phyloP scores from a whole-genome alignment of 2,329 filamentous ascomycete genomes.

The Aureobasidium uvarum region DNA sequence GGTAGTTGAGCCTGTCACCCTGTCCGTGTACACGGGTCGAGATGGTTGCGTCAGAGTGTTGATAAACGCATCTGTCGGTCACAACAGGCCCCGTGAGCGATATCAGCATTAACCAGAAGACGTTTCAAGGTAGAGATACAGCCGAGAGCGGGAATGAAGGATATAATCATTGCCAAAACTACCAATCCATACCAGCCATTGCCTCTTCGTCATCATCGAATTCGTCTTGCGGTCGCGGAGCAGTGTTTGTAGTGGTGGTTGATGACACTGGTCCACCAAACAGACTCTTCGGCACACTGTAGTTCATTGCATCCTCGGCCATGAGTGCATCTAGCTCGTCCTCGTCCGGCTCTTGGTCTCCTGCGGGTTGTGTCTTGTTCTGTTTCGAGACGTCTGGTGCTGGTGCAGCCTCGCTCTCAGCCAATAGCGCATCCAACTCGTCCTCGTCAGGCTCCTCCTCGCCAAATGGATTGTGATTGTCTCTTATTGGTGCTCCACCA shows the following conservation, averaged over 20 bases:
- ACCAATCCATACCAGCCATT: constrained; percentile 52
- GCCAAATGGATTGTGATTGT: constrained; percentile 28
- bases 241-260: constrained; percentile 7
- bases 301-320: constrained; percentile 40
- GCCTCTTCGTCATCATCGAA: constrained; percentile 66
- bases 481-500: not conserved
- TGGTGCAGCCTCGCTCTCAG: constrained; percentile 38
- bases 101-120: too few relatives aligned
- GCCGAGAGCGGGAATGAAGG: not conserved
- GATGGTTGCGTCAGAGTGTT: too few relatives aligned
- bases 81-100: too few relatives aligned
- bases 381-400: constrained; percentile 1
- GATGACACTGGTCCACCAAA: constrained; percentile 18
- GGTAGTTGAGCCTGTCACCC: not conserved
- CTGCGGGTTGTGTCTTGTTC: not conserved
- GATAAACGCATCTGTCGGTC: not conserved
- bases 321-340: constrained; percentile 58
- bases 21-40: not conserved
- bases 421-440: constrained; percentile 56
- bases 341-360: constrained; percentile 44
- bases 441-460: constrained; percentile 51
- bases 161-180: not conserved
- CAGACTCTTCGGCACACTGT: constrained; percentile 29
- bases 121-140: not conserved
- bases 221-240: constrained; percentile 36